Base-by-base conservation (phyloP, 1,284 basidiomycete genomes). In the Tylopilus sp. region DNA sequence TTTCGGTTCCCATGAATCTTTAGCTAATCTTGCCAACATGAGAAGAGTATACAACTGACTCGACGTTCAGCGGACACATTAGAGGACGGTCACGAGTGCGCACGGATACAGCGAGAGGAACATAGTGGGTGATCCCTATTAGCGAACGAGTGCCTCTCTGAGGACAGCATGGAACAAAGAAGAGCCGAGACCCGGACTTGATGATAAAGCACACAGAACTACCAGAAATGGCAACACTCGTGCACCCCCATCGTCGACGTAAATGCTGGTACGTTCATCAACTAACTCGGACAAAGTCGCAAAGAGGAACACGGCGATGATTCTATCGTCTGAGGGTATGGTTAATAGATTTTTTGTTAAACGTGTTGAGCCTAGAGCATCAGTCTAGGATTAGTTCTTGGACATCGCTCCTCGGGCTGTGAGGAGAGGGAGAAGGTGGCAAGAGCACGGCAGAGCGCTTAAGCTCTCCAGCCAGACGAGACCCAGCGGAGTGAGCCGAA, bases 281-380 rank as follows among this genome's bases (percentile, higher is more conserved):
- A 86, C 74, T 2, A 73, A 72, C 65, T 88, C 86, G 3, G 84
- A 86, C n/a, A 86, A 58, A 19, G 85, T 60, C 0, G 85, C 82
- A 53, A 86, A 78, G 18, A 72, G 60, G 54, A 83, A 80, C 80
- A 84, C 84, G 13, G 79, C 82, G 29, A 85, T 60, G 41, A 84
- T 82, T 3, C 79, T 80, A 79, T 71, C 10, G 85, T 79, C 6
- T 79, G 81, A 83, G 0, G 89, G 89, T 57, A 92, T 88, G 7
- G 82, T 85, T 59, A 92, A 81, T 49, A 92, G 77, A 72, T n/a
- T 91, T 91, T 24, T 87, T 83, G 62, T 86, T 71, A 58, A 89
- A 85, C 2, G 89, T 91, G 66, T 78, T 80, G 77, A 91, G 92
- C 1, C 87, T 87, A 62, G 3, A 33, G 4, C 18, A 39, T 39